Conservation (phyloP, 495 filamentous ascomycete species). For the Monascus purpureus region DNA sequence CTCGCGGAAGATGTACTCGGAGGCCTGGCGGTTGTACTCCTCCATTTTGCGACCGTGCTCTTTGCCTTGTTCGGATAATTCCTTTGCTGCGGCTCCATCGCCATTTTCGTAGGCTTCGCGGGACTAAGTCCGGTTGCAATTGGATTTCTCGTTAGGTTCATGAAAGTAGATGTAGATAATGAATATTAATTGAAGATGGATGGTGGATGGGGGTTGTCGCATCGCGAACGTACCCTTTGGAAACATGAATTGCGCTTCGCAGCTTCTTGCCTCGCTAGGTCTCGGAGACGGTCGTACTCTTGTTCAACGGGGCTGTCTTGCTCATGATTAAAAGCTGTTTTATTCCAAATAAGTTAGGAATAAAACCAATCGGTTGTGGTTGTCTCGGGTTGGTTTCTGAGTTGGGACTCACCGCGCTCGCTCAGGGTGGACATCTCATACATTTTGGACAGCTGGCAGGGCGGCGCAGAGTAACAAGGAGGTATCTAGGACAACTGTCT, state of each 20-base stretch:
- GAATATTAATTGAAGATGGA: too few relatives aligned
- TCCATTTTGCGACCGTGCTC: constrained; percentile 64
- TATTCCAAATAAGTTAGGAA: constrained; percentile 1
- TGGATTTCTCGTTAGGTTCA: constrained; percentile 1
- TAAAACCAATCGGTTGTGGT: constrained; percentile 1
- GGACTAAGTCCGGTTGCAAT: constrained; percentile 29
- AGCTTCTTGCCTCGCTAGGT: constrained; percentile 65
- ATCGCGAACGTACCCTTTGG: constrained; percentile 45
- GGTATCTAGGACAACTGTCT: too few relatives aligned
- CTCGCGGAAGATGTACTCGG: constrained; percentile 85
- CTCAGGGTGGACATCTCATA: too few relatives aligned
- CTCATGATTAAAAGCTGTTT: constrained; percentile 68
- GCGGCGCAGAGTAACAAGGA: too few relatives aligned
- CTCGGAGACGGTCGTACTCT: constrained; percentile 86
- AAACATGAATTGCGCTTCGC: constrained; percentile 63
- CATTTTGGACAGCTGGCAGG: too few relatives aligned
- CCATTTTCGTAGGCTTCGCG: constrained; percentile 68
- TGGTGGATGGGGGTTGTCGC: too few relatives aligned
- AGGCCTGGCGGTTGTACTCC: constrained; percentile 73
- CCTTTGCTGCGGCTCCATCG: constrained; percentile 65
- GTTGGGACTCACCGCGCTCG: constrained; percentile 31
- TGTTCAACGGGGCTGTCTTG: constrained; percentile 52
- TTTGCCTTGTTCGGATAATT: constrained; percentile 75
- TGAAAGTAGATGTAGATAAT: constrained; percentile 2
- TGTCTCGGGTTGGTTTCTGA: constrained; percentile 1